Evolutionary conservation across 306 rosid species (phyloP).

Genomic region (Dryas alaskensis): DNA sequence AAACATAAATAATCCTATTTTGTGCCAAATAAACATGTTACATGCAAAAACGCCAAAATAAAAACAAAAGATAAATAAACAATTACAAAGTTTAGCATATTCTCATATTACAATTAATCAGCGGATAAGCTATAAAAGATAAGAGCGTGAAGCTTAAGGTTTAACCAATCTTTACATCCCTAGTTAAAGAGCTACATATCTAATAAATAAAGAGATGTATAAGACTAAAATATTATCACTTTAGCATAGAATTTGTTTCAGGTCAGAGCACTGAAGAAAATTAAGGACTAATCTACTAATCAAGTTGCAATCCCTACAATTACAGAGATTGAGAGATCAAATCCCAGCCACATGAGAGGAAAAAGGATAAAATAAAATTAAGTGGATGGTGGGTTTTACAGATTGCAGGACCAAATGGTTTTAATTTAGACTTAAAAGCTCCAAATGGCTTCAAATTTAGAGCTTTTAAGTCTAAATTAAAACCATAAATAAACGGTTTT

Average conservation of each 20-base stretch:
- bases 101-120: constrained; percentile 8
- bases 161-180: constrained; percentile 18
- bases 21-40: constrained; percentile 13
- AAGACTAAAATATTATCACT: not conserved
- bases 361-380: not conserved
- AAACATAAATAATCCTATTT: constrained; percentile 17
- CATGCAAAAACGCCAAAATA: constrained; percentile 13
- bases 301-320: not conserved
- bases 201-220: not conserved
- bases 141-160: constrained; percentile 16
- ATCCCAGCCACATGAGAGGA: not conserved
- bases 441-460: not conserved
- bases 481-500: not conserved
- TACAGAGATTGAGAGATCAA: constrained; percentile 11
- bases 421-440: not conserved
- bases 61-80: not conserved
- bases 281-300: not conserved
- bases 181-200: constrained; percentile 8
- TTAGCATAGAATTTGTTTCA: constrained; percentile 10
- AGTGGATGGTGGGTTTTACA: not conserved
- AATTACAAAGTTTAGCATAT: constrained; percentile 1
- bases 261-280: constrained; percentile 15
- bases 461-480: too few relatives aligned
- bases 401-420: not conserved
- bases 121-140: constrained; percentile 1